Conservation (phyloP, 2,329 filamentous ascomycete species). For the Sphaerulina musiva region DNA sequence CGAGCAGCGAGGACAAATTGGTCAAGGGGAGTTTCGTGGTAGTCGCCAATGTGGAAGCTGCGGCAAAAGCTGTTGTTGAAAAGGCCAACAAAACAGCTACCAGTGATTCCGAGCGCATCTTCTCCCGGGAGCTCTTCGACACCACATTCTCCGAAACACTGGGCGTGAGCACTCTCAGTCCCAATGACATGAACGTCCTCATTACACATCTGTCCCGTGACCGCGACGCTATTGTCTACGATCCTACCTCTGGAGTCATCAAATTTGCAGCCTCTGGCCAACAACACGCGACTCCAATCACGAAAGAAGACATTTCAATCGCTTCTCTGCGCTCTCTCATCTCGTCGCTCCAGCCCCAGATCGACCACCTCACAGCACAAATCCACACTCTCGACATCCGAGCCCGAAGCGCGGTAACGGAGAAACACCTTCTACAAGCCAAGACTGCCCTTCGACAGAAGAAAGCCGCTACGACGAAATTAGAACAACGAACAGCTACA, state of each 20-base stretch:
- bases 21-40: conserved; percentile 60
- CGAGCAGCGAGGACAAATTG: conserved; percentile 47
- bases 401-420: conserved; percentile 63
- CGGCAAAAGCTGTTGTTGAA: conserved; percentile 38
- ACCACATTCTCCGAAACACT: conserved; percentile 23
- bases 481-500: conserved; percentile 65
- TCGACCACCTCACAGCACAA: conserved; percentile 56
- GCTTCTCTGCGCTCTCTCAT: conserved; percentile 73
- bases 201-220: conserved; percentile 46
- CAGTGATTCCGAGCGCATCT: conserved; percentile 32
- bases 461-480: conserved; percentile 69
- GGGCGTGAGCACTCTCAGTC: conserved; percentile 13
- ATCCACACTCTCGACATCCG: conserved; percentile 46
- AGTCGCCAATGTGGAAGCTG: conserved; percentile 53
- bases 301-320: conserved; percentile 72
- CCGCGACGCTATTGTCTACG: conserved; percentile 38
- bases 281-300: conserved; percentile 48
- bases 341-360: conserved; percentile 57
- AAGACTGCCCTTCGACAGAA: conserved; percentile 73
- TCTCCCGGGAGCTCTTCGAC: conserved; percentile 29
- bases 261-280: conserved; percentile 50
- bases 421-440: conserved; percentile 68
- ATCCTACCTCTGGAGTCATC: conserved; percentile 49
- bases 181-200: conserved; percentile 44
- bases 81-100: conserved; percentile 25